Evolutionary conservation across 768 basidiomycete genomes (phyloP), one percentile per base, ranked within the genome.

Genomic region (Tephrocybe sp.): DNA sequence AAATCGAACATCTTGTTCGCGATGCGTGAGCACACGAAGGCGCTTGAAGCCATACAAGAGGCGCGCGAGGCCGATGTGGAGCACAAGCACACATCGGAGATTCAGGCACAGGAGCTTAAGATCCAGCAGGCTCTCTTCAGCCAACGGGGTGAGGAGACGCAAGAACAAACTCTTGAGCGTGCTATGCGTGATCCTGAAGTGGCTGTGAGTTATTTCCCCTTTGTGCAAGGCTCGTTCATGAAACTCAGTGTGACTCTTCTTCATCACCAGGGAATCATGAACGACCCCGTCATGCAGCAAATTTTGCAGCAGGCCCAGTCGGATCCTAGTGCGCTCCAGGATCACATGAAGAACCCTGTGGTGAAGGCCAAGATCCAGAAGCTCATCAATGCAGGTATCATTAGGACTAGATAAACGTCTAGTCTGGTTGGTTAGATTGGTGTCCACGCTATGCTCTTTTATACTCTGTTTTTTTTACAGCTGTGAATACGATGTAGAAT

Each of bases 161-260:
- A 98, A 64, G 94, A 98, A 65, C 82, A 99, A 75, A 92, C 94
- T 17, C 74, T 97, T 56, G 81, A 88, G 61, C 81, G 96, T 45
- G 97, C 96, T 7, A 97, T 98, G 95, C 81, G 93, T 48, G 97
- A 99, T 75, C 97, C 97, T 11, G 97, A 97, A 71, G 80, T 98
- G 47, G 90, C 88, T 58, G 89, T 92, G 73, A 60, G 89, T 78
- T 11, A 4, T 45, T 15, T 25, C 4, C 39, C 30, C 58, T 51
- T 48, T 45, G 36, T 46, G 1, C n/a, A 33, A 20, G 28, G 37
- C 15, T 38, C 18, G 50, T 45, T 38, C 46, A 42, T 38, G 50
- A 37, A 43, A 25, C 45, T 55, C 39, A 26, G 43, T 11, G 28
- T 30, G 28, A 51, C 44, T 51, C 23, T 14, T 53, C 20, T 11